Conservation (phyloP, 768 basidiomycete genomes). For the Obba rivulosa region DNA sequence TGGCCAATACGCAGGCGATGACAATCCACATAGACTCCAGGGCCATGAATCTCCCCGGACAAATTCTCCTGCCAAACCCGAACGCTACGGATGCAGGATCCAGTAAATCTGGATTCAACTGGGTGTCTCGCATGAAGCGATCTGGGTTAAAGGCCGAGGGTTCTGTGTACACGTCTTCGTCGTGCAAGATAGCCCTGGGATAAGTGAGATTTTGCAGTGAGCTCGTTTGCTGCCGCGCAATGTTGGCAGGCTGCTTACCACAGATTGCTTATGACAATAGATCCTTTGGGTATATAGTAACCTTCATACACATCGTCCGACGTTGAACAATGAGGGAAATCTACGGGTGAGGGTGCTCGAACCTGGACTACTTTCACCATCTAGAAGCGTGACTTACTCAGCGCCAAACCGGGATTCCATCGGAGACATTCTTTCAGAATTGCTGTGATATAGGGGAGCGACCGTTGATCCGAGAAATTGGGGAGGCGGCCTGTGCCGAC, state of each 20-base stretch:
- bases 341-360: slow-evolving; percentile 21
- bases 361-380: not conserved
- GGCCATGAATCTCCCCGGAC: slow-evolving; percentile 24
- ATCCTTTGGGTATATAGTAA: slow-evolving; percentile 14
- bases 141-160: slow-evolving; percentile 25
- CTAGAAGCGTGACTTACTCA: not conserved
- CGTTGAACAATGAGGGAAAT: slow-evolving; percentile 15
- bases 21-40: slow-evolving; percentile 19
- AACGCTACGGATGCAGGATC: slow-evolving; percentile 14
- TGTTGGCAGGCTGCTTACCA: slow-evolving; percentile 1
- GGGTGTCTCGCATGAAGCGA: slow-evolving; percentile 15
- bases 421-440: slow-evolving; percentile 31
- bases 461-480: slow-evolving; percentile 19
- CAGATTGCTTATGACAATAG: slow-evolving; percentile 16
- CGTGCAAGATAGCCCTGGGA: slow-evolving; percentile 37
- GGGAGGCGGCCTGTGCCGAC: slow-evolving; percentile 29
- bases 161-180: slow-evolving; percentile 32
- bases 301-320: slow-evolving; percentile 14
- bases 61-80: slow-evolving; percentile 21
- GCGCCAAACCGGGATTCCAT: slow-evolving; percentile 16
- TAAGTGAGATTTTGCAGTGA: not conserved
- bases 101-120: slow-evolving; percentile 9
- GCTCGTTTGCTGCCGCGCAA: not conserved
- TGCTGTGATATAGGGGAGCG: slow-evolving; percentile 26
- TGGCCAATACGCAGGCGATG: slow-evolving; percentile 19